Evolutionary conservation across 2,329 filamentous ascomycete species (phyloP).

Genomic region (Byssochlamys sp.): DNA sequence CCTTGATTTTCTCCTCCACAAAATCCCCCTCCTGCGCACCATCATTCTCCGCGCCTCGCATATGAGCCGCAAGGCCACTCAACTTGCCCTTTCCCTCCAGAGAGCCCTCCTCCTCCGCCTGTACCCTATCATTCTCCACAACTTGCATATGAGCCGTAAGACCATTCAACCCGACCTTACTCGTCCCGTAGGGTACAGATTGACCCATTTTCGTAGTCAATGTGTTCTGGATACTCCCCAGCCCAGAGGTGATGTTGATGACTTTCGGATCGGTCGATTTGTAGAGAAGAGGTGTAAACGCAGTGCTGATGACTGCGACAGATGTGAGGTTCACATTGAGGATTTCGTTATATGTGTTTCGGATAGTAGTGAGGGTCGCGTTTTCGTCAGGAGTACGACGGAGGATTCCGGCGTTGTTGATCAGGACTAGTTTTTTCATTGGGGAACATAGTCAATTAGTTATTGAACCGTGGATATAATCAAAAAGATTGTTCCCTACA

Average conservation of each 20-base stretch:
- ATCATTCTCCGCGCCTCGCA: too few relatives aligned
- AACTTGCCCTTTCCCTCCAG: too few relatives aligned
- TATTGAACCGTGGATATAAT: background rate
- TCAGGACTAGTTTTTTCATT: slow-evolving; percentile 17
- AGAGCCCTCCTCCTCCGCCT: slow-evolving; percentile 1
- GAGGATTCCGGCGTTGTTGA: slow-evolving; percentile 34
- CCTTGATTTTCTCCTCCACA: too few relatives aligned
- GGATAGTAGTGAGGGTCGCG: slow-evolving; percentile 19
- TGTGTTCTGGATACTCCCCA: slow-evolving; percentile 32
- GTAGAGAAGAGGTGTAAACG: slow-evolving; percentile 21
- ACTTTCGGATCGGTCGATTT: slow-evolving; percentile 16
- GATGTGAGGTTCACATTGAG: slow-evolving; percentile 39
- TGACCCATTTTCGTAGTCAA: slow-evolving; percentile 19
- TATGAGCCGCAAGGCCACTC: too few relatives aligned
- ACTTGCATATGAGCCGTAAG: slow-evolving; percentile 19
- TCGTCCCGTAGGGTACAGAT: slow-evolving; percentile 24
- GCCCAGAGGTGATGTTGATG: slow-evolving; percentile 24
- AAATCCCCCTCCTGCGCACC: too few relatives aligned
- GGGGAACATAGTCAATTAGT: background rate
- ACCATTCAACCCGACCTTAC: slow-evolving; percentile 31
- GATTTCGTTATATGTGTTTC: slow-evolving; percentile 22
- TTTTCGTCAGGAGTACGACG: slow-evolving; percentile 11
- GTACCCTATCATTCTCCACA: slow-evolving; percentile 10
- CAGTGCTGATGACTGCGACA: slow-evolving; percentile 26
- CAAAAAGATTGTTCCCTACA: background rate